phyloP scores from a whole-genome alignment of 305 asterid genomes.

The Fraxinus velutina region DNA sequence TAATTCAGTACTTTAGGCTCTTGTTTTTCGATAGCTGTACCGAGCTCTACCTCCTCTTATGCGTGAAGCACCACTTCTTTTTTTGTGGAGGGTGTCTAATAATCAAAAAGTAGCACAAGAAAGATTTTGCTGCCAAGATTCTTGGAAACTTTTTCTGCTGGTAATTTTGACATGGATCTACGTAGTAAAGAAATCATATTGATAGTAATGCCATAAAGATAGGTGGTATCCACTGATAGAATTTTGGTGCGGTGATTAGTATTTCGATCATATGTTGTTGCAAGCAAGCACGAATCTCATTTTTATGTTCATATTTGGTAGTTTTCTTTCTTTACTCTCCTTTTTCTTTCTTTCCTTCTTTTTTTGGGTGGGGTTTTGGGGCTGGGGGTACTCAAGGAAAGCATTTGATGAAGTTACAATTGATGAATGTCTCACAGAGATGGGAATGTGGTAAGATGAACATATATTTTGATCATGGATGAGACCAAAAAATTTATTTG shows the following conservation, averaged over 20 bases:
- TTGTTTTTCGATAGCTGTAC: background rate
- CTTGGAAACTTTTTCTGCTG: background rate
- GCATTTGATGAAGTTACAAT: background rate
- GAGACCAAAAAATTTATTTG: conserved; percentile 16
- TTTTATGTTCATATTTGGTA: background rate
- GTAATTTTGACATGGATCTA: background rate
- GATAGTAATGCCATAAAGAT: conserved; percentile 9
- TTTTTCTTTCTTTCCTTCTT: no score
- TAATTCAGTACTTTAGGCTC: conserved; percentile 25
- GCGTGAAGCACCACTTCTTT: background rate
- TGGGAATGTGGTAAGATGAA: conserved; percentile 10
- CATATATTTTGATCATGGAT: background rate
- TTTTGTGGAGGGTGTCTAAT: conserved; percentile 10
- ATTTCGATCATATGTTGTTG: conserved; percentile 18
- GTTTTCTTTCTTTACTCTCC: background rate
- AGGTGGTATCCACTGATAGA: conserved; percentile 23
- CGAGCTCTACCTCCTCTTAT: conserved; percentile 9
- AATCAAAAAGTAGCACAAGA: conserved; percentile 13
- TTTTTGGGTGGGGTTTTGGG: background rate
- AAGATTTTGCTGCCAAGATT: conserved; percentile 8
- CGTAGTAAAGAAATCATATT: conserved; percentile 14
- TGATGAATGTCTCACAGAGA: background rate
- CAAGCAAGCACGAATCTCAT: background rate
- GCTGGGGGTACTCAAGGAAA: background rate
- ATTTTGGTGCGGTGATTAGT: conserved; percentile 6